These are phyloP conservation scores for Limtongia smithiae DNA, from an alignment of 805 yeast species.

Conservation along the genomic window DNA sequence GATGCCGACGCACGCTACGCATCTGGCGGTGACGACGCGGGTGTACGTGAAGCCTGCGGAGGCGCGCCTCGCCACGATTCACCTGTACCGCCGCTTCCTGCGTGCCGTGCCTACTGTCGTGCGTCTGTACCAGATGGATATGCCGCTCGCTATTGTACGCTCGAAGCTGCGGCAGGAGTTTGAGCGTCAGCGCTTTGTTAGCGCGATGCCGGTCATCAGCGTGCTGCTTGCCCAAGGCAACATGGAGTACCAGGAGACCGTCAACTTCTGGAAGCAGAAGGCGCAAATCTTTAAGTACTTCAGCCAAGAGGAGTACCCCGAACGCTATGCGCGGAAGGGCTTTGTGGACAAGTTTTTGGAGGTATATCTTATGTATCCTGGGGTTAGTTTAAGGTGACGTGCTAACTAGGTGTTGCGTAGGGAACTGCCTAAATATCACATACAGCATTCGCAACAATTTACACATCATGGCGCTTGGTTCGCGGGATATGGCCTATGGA, in stretches of 20 bases:
- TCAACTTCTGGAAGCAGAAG: conserved; percentile 87
- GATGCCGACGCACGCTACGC: conserved; percentile 70
- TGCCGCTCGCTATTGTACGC: conserved; percentile 73
- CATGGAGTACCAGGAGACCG: conserved; percentile 85
- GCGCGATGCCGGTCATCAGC: conserved; percentile 62
- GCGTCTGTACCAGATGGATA: conserved; percentile 66
- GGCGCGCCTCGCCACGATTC: conserved; percentile 59
- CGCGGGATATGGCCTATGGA: conserved; percentile 1
- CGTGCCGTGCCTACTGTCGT: conserved; percentile 55
- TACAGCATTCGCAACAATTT: background rate
- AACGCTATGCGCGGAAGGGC: conserved; percentile 52
- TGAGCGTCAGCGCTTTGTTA: conserved; percentile 75
- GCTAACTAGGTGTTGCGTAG: conserved; percentile 2
- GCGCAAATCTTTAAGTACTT: conserved; percentile 81
- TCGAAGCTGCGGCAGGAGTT: conserved; percentile 86
- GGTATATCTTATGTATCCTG: too few species aligned
- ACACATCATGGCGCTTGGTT: background rate
- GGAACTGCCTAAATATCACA: conserved; percentile 20
- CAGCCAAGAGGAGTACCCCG: conserved; percentile 59
- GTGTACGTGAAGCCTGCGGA: conserved; percentile 59
- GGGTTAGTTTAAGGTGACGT: background rate
- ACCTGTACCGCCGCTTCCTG: conserved; percentile 68
- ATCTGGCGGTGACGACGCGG: conserved; percentile 77
- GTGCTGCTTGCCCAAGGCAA: conserved; percentile 76
- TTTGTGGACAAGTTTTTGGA: conserved; percentile 73